Evolutionary conservation across 208 protist genomes (phyloP), one percentile per base, ranked within the genome.

Genomic region (Wallacemonas collosoma): DNA sequence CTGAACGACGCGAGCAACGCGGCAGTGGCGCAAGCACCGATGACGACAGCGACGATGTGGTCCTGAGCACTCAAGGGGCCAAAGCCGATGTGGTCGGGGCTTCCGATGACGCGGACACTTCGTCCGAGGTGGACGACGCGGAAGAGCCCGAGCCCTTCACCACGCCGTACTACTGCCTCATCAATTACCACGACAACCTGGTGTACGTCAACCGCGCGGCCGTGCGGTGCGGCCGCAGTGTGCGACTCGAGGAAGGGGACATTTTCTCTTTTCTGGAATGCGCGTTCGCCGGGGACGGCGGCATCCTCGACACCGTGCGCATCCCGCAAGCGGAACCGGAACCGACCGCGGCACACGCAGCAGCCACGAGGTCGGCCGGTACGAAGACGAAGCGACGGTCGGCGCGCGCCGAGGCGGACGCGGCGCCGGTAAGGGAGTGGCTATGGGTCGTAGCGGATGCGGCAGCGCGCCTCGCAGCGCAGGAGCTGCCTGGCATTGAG

Each of bases 251-350:
- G 15, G 85, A 93, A 54, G 78, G 84, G n/a, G 91, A 96, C 48
- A 75, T 94, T 35, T 43, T 96, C 0, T 85, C 87, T 4, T 89
- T 96, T 71, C 81, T 96, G 11, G 89, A 94, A 68, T 82, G 80
- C 63, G 84, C 91, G 11, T 93, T 90, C 77, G 89, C 89, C 70
- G 72, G 64, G 6, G 77, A 87, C 43, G 86, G 81, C 66, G 91
- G 91, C 11, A 71, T 91, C 7, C 56, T 95, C 41, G 71, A 82
- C 39, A 65, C 50, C 1, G 43, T 35, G 14, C 14, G 4, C 7
- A 44, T 47, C 7, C 50, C 63, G 14, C 7, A 17, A 43, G 35
- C 40, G 26, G 40, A 39, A 3, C 38, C 45, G 26, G 26, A 26
- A 26, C 26, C 26, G 26, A 26, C 0, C 26, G 26, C 26, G 26